Evolutionary conservation across 768 basidiomycete genomes (phyloP).

Genomic region (Naganishia onofrii): DNA sequence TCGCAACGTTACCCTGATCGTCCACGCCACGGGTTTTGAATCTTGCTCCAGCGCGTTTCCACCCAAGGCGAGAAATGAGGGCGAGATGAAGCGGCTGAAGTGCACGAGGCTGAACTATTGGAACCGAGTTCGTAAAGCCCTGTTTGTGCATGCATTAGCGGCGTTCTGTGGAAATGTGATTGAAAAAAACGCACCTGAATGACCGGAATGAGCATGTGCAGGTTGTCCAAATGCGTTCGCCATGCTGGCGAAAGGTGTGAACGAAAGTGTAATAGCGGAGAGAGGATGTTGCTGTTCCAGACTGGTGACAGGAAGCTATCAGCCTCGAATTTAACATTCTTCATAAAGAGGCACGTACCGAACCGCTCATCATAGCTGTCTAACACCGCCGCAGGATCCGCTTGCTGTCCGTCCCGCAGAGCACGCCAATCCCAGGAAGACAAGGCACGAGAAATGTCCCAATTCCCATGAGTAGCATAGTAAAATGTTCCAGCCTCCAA

Average conservation of each 20-base stretch:
- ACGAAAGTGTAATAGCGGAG: slow-evolving; percentile 82
- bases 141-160: neutral
- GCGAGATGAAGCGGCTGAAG: slow-evolving; percentile 56
- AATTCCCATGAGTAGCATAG: slow-evolving; percentile 73
- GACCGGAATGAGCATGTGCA: slow-evolving; percentile 64
- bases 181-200: slow-evolving; percentile 61
- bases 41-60: slow-evolving; percentile 92
- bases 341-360: slow-evolving; percentile 5
- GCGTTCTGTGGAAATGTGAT: no score
- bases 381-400: slow-evolving; percentile 24
- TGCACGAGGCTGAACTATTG: slow-evolving; percentile 74
- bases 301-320: slow-evolving; percentile 56
- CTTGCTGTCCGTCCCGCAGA: slow-evolving; percentile 49
- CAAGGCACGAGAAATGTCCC: slow-evolving; percentile 86
- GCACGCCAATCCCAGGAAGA: slow-evolving; percentile 63
- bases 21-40: slow-evolving; percentile 97
- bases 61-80: slow-evolving; percentile 81
- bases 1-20: slow-evolving; percentile 79
- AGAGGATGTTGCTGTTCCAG: slow-evolving; percentile 90
- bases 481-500: slow-evolving; percentile 90
- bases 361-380: slow-evolving; percentile 28
- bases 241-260: slow-evolving; percentile 69
- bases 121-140: slow-evolving; percentile 82
- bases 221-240: slow-evolving; percentile 68
- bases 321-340: neutral